Evolutionary conservation across 1,284 basidiomycete species (phyloP).

Genomic region (Cystobasidium pallidum): DNA sequence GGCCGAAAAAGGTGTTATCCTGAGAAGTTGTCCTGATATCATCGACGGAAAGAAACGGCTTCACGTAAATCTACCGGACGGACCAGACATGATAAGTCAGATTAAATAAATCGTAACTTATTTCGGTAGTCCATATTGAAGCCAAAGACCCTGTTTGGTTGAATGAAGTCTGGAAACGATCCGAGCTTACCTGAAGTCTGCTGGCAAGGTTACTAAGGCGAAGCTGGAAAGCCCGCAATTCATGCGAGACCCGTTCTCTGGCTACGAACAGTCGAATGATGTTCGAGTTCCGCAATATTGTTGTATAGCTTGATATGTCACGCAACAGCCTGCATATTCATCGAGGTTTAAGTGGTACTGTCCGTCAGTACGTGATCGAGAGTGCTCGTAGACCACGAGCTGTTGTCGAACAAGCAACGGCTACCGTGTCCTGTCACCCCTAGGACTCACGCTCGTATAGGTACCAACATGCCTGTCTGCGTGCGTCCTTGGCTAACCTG

Average conservation of each 20-base stretch:
- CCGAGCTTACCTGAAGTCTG: conserved; percentile 21
- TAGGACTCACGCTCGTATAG: conserved; percentile 23
- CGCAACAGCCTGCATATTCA: neutral
- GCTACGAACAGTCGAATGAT: conserved; percentile 16
- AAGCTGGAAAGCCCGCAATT: conserved; percentile 21
- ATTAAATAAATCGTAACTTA: neutral
- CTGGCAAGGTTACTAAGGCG: conserved; percentile 11
- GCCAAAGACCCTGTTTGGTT: neutral
- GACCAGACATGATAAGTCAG: neutral
- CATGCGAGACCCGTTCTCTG: conserved; percentile 4
- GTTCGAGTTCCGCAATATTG: neutral
- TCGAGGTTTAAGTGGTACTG: too few relatives aligned
- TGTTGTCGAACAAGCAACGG: neutral
- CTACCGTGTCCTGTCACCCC: neutral
- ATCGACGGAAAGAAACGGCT: conserved; percentile 14
- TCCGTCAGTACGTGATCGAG: conserved; percentile 23
- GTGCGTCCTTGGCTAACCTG: neutral
- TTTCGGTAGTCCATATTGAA: neutral
- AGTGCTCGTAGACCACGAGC: neutral
- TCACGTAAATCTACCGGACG: conserved; percentile 9
- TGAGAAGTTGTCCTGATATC: conserved; percentile 10
- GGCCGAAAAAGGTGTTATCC: conserved; percentile 2
- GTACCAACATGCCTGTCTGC: neutral
- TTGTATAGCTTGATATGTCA: conserved; percentile 2
- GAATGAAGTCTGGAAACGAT: neutral